Evolutionary conservation across 441 rosid species (phyloP).

Genomic region (Pelargonium myrrhifolium): DNA sequence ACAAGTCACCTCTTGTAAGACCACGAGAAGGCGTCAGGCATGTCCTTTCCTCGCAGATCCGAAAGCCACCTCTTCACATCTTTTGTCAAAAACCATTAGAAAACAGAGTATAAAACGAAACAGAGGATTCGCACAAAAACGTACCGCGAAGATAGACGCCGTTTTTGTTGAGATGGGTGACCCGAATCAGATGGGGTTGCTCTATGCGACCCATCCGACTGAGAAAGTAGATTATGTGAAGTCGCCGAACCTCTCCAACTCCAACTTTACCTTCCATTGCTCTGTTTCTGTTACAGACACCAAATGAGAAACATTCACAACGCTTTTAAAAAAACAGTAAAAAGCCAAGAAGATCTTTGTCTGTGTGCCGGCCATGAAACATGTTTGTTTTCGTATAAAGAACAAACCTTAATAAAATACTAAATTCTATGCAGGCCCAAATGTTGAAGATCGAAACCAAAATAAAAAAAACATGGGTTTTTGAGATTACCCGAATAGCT

Average conservation of each 20-base stretch:
- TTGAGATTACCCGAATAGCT: too few relatives aligned
- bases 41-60: conserved; percentile 55
- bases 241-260: conserved; percentile 42
- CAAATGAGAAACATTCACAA: conserved; percentile 6
- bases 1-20: conserved; percentile 58
- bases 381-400: too few relatives aligned
- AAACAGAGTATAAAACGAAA: too few relatives aligned
- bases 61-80: conserved; percentile 76
- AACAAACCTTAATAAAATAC: too few relatives aligned
- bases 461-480: too few relatives aligned
- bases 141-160: conserved; percentile 61
- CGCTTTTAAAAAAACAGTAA: background rate
- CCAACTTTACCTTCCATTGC: conserved; percentile 26
- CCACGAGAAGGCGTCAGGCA: conserved; percentile 61
- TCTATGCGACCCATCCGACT: conserved; percentile 43
- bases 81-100: background rate
- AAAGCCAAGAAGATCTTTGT: conserved; percentile 18
- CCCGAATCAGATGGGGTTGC: conserved; percentile 67
- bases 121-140: background rate
- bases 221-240: conserved; percentile 57
- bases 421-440: too few relatives aligned
- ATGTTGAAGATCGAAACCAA: too few relatives aligned
- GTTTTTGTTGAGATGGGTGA: conserved; percentile 36
- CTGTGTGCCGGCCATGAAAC: conserved; percentile 29
- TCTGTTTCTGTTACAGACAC: conserved; percentile 1